Conservation (phyloP, 768 basidiomycete species). For the Dictyophora rubrovolvata region DNA sequence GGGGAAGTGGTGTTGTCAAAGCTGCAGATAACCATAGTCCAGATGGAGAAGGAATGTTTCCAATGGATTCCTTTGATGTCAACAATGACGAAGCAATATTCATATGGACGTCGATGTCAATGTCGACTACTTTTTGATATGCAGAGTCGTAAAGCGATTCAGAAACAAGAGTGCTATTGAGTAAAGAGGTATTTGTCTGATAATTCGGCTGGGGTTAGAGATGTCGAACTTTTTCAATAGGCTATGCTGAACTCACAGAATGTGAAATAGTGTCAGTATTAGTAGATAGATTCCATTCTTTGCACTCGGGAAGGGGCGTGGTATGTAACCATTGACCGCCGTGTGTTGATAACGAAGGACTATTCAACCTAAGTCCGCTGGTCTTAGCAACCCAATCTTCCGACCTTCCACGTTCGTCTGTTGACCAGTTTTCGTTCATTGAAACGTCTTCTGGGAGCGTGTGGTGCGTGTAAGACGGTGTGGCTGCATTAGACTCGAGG, state of each 20-base stretch:
- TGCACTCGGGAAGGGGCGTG: slow-evolving; percentile 5
- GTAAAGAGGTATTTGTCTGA: background rate
- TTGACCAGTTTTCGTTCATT: slow-evolving; percentile 4
- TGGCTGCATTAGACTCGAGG: background rate
- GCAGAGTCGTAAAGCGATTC: background rate
- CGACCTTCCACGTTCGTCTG: slow-evolving; percentile 28
- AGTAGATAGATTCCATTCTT: slow-evolving; percentile 12
- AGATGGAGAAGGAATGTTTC: slow-evolving; percentile 21
- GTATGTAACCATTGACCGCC: slow-evolving; percentile 11
- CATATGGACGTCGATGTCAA: slow-evolving; percentile 7
- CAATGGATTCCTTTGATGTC: slow-evolving; percentile 14
- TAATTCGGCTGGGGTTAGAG: background rate
- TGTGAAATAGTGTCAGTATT: background rate
- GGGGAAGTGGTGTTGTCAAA: slow-evolving; percentile 14
- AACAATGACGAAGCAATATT: slow-evolving; percentile 14
- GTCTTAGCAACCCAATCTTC: slow-evolving; percentile 76
- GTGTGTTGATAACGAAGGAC: slow-evolving; percentile 24
- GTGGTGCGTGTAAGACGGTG: background rate
- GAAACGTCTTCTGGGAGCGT: slow-evolving; percentile 18
- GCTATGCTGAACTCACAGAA: background rate
- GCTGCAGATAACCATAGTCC: slow-evolving; percentile 22
- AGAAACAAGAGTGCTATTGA: background rate
- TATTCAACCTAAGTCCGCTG: slow-evolving; percentile 54
- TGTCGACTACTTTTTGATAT: no score
- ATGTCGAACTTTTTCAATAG: background rate